These are phyloP conservation scores for Chaetomium sp. DNA, from an alignment of 2,329 filamentous ascomycete species.

Conservation along the genomic window DNA sequence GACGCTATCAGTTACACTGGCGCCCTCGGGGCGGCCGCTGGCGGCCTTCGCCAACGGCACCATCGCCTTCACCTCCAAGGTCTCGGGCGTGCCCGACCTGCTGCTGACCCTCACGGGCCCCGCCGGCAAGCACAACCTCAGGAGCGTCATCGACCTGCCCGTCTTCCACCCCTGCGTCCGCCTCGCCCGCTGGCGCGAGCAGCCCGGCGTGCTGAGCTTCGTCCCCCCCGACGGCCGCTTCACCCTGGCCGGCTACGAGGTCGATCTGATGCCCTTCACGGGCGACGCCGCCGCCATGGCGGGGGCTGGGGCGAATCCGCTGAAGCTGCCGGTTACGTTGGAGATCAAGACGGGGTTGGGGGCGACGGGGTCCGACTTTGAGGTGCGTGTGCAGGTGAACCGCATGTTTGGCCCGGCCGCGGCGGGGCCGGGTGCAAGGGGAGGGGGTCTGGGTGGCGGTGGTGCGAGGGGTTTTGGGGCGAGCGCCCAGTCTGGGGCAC, in stretches of 20 bases:
- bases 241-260: conserved; percentile 90
- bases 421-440: conserved; percentile 31
- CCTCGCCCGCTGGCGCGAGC: conserved; percentile 84
- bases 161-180: conserved; percentile 97
- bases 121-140: conserved; percentile 76
- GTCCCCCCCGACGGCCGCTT: conserved; percentile 94
- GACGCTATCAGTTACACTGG: conserved; percentile 81
- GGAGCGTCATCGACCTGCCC: conserved; percentile 76
- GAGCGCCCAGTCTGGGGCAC: conserved; percentile 55
- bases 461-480: conserved; percentile 46
- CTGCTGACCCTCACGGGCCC: conserved; percentile 76
- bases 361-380: conserved; percentile 76
- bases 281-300: conserved; percentile 45
- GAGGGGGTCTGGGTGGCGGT: conserved; percentile 41
- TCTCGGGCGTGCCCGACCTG: conserved; percentile 93
- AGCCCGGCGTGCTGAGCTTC: conserved; percentile 90
- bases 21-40: conserved; percentile 84
- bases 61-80: conserved; percentile 92
- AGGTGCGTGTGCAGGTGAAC: conserved; percentile 75
- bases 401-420: conserved; percentile 58
- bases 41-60: conserved; percentile 88
- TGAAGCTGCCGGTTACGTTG: conserved; percentile 80
- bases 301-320: conserved; percentile 45
- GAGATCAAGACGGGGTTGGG: conserved; percentile 84
- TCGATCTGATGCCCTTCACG: conserved; percentile 79